Evolutionary conservation across 306 rosid species (phyloP), one percentile per base, ranked within the genome.

Genomic region (Medicago lupulina): DNA sequence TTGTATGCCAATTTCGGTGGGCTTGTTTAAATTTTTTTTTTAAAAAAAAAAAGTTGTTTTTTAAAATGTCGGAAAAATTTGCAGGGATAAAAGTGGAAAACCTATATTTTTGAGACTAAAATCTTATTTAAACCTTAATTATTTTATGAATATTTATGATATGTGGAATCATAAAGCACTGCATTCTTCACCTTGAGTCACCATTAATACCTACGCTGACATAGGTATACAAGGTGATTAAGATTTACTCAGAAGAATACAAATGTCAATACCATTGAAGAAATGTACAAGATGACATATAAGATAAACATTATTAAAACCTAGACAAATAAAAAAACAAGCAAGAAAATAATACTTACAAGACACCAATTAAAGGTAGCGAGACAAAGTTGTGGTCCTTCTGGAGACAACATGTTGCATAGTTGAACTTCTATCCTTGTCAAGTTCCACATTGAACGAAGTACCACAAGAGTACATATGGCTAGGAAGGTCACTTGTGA

Each of bases 401-500:
- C 98, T 0, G 98, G 98, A 61, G 98, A 94, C 67, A 94, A 68
- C 83, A 90, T 82, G 83, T 94, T 94, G 89, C 98, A 94, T 75
- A 92, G 77, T 43, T 88, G 93, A 75, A 94, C 98, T 87, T 94
- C 98, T 76, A 94, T 69, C 85, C 97, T 84, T 64, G 98, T 94
- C 89, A 94, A 87, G 87, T 92, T 94, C 97, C 98, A 91, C 98
- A 94, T 94, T 40, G 98, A 94, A 71, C 92, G 82, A 78, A 94
- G 97, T 85, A 90, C 96, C 23, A 87, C 72, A 17, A 89, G 57
- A 75, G 97, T 91, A 83, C 98, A 94, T 49, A 68, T 54, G 34
- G 96, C 93, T 53, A 89, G 91, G 75, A 80, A 18, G 65, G 83
- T 67, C 76, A 90, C 97, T 86, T 92, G 75, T 50, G 58, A 74